Evolutionary conservation across 176 grass and related monocot species (phyloP).

Genomic region (Zea mays): Zm-B73-REFERENCE-NAM-5.0 NC_050102.1:113928001-113928500

Average conservation of each 20-base stretch:
- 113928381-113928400: slow-evolving; percentile 17
- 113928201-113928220: slow-evolving; percentile 30
- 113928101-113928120: slow-evolving; percentile 22
- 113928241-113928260: slow-evolving; percentile 21
- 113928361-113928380: slow-evolving; percentile 4
- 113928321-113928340: slow-evolving; percentile 23
- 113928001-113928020: slow-evolving; percentile 12
- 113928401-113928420: slow-evolving; percentile 9
- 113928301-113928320: slow-evolving; percentile 36
- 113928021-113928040: slow-evolving; percentile 14
- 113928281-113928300: slow-evolving; percentile 30
- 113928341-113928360: slow-evolving; percentile 18
- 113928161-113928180: slow-evolving; percentile 38
- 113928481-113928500: no score
- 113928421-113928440: no score
- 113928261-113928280: slow-evolving; percentile 31
- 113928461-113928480: no score
- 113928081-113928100: slow-evolving; percentile 34
- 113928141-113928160: slow-evolving; percentile 30
- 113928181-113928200: slow-evolving; percentile 25
- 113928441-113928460: no score
- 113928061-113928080: slow-evolving; percentile 43
- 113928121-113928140: slow-evolving; percentile 18
- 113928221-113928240: slow-evolving; percentile 19
- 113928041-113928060: slow-evolving; percentile 31